Conservation (phyloP, 176 grass and related monocot genomes). For the Aegilops speltoides region DNA sequence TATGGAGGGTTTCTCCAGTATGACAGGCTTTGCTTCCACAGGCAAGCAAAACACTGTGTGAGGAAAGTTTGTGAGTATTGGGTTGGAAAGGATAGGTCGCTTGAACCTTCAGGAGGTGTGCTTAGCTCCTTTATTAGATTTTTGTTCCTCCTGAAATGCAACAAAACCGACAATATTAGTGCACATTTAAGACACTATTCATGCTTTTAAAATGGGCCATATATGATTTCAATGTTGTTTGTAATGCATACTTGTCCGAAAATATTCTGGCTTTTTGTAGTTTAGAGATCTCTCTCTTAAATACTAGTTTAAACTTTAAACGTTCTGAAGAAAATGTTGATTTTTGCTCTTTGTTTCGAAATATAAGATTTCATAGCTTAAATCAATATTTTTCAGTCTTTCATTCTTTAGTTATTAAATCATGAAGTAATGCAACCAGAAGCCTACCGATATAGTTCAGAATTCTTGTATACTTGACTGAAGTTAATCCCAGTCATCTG, state of each 20-base stretch:
- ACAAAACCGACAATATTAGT: background rate
- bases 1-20: slow-evolving; percentile 98
- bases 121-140: slow-evolving; percentile 67
- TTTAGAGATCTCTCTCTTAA: slow-evolving; percentile 11
- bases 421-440: background rate
- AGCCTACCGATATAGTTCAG: slow-evolving; percentile 59
- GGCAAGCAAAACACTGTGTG: slow-evolving; percentile 71
- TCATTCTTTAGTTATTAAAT: background rate
- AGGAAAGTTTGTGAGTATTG: slow-evolving; percentile 66
- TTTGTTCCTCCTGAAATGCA: slow-evolving; percentile 58
- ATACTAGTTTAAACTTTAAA: background rate
- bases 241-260: slow-evolving; percentile 11
- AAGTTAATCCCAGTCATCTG: slow-evolving; percentile 48
- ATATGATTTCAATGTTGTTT: background rate
- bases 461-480: slow-evolving; percentile 66
- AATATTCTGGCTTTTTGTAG: slow-evolving; percentile 1
- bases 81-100: slow-evolving; percentile 66
- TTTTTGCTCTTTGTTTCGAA: background rate
- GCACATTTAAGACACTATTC: slow-evolving; percentile 13
- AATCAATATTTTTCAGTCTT: background rate
- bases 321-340: background rate
- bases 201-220: background rate
- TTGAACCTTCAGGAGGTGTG: slow-evolving; percentile 57
- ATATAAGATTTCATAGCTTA: background rate
- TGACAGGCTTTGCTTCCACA: slow-evolving; percentile 84